Conservation (phyloP, 2,329 filamentous ascomycete genomes). For the Tolypocladium paradoxum region DNA sequence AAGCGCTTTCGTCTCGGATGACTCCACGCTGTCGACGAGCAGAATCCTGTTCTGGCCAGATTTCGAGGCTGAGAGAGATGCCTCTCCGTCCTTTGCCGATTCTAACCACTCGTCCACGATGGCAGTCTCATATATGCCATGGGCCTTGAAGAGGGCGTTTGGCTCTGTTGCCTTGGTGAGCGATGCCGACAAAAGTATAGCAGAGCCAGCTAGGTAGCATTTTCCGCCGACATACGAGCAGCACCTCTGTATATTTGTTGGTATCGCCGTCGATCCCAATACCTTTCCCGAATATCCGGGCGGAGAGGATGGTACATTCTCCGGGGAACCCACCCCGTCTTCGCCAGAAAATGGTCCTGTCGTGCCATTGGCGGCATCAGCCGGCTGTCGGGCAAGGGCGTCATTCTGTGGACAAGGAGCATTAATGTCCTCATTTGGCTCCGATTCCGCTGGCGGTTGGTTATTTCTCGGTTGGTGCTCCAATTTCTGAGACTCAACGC, state of each 20-base stretch:
- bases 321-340: not conserved
- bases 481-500: not conserved
- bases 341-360: not conserved
- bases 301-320: not conserved
- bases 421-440: not conserved
- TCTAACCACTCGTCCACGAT: constrained; percentile 25
- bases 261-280: no score
- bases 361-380: not conserved
- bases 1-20: constrained; percentile 20
- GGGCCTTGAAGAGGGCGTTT: constrained; percentile 26
- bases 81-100: constrained; percentile 3
- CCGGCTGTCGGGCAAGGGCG: not conserved
- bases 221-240: constrained; percentile 22
- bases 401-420: not conserved
- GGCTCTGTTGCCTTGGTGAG: constrained; percentile 23
- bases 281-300: not conserved
- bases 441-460: no score
- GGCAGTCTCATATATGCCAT: constrained; percentile 27
- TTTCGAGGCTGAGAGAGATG: not conserved
- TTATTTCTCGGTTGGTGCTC: not conserved
- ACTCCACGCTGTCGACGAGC: constrained; percentile 29
- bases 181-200: constrained; percentile 32
- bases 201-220: constrained; percentile 26
- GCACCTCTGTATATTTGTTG: not conserved
- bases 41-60: constrained; percentile 17